Percentiles rank a stretch among this genome's conserved stretches.
phyloP scores from a whole-genome alignment of 768 basidiomycete species.

The Amanita pallidorosea region DNA sequence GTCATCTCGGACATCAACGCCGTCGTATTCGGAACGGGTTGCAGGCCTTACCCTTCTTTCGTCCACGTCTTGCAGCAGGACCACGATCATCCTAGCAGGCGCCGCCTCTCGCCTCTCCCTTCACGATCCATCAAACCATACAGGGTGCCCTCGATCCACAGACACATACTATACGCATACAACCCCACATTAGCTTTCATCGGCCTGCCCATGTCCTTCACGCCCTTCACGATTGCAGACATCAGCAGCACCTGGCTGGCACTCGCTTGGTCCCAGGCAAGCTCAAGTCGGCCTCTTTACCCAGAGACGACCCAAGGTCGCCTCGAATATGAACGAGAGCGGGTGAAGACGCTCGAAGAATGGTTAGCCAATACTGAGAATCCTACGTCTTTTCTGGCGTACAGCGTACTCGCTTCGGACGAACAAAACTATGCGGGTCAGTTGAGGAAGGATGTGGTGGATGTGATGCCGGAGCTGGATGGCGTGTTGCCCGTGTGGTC shows the following conservation, averaged over 20 bases:
- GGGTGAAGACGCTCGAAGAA: conserved; percentile 14
- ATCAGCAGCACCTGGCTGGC: conserved; percentile 39
- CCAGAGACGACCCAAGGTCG: conserved; percentile 16
- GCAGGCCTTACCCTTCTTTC: conserved; percentile 29
- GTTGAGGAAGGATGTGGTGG: conserved; percentile 23
- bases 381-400: conserved; percentile 24
- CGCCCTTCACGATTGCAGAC: conserved; percentile 38
- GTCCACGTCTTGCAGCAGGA: conserved; percentile 20
- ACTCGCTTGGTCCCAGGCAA: conserved; percentile 21
- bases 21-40: conserved; percentile 38
- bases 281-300: conserved; percentile 13
- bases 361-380: conserved; percentile 11
- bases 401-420: conserved; percentile 20
- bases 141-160: conserved; percentile 33
- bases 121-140: conserved; percentile 16
- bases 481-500: conserved; percentile 24
- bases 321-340: neutral
- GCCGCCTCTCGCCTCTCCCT: conserved; percentile 17
- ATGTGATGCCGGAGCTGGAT: conserved; percentile 18
- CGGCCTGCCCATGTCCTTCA: conserved; percentile 30
- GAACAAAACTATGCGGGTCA: conserved; percentile 26
- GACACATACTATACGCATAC: conserved; percentile 33
- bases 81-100: neutral
- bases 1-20: conserved; percentile 27
- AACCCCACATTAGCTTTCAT: conserved; percentile 38